A percentile compares a stretch with the other conserved stretches of the same genome.
phyloP scores from a whole-genome alignment of 331 rosid species.

The Erythrophleum ivorense region DNA sequence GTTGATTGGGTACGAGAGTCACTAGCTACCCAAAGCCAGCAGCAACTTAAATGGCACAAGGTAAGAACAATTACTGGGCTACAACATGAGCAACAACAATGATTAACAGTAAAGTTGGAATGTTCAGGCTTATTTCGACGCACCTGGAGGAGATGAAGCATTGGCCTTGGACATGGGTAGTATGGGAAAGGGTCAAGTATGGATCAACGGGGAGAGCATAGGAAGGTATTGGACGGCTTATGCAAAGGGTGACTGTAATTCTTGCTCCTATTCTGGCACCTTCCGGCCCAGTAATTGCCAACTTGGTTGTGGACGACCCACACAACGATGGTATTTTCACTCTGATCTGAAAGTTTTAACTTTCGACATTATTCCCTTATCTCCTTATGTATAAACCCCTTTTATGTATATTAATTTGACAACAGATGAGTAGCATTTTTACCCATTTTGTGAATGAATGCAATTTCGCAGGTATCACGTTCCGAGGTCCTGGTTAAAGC shows the following conservation, averaged over 20 bases:
- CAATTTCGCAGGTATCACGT: constrained; percentile 76
- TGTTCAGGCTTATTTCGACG: constrained; percentile 75
- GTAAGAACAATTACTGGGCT: constrained; percentile 47
- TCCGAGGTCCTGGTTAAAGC: constrained; percentile 95
- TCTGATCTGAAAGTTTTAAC: not conserved
- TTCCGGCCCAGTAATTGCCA: constrained; percentile 72
- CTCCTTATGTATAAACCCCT: not conserved
- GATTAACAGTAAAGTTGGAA: constrained; percentile 30
- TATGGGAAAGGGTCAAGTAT: constrained; percentile 98
- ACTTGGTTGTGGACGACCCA: constrained; percentile 88
- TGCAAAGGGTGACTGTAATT: constrained; percentile 77
- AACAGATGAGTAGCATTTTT: not conserved
- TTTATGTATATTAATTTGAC: not conserved
- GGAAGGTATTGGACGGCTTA: constrained; percentile 95
- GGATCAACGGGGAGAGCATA: constrained; percentile 93
- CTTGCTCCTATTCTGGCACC: constrained; percentile 73
- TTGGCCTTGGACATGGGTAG: constrained; percentile 86
- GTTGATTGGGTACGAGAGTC: constrained; percentile 71
- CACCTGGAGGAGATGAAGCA: constrained; percentile 74
- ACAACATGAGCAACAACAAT: not conserved
- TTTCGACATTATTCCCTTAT: not conserved
- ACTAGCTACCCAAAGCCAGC: constrained; percentile 50
- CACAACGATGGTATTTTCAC: constrained; percentile 76
- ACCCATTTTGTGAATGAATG: not conserved
- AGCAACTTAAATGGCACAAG: constrained; percentile 84